phyloP scores from a whole-genome alignment of 2,329 filamentous ascomycete species.

The Fusarium buharicum region DNA sequence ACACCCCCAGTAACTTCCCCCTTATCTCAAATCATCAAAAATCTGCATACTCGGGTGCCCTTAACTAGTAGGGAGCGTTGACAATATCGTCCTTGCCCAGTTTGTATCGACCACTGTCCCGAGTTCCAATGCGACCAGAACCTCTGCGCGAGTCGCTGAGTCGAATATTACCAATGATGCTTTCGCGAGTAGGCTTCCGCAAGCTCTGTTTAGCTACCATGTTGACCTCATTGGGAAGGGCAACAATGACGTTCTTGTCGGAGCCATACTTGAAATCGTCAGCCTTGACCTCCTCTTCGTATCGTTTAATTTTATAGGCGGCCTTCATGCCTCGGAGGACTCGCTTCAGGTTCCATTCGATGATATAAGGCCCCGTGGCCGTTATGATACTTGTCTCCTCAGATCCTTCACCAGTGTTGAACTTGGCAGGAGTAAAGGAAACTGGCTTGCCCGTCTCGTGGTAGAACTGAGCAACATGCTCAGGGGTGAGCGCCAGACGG shows the following conservation, averaged over 20 bases:
- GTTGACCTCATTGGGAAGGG: slow-evolving; percentile 95
- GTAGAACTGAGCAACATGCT: slow-evolving; percentile 96
- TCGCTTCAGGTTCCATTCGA: slow-evolving; percentile 96
- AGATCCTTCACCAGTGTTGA: slow-evolving; percentile 86
- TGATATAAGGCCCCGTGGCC: slow-evolving; percentile 93
- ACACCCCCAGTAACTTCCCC: neutral
- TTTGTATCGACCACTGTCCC: slow-evolving; percentile 72
- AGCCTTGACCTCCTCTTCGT: slow-evolving; percentile 93
- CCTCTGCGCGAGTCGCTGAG: slow-evolving; percentile 61
- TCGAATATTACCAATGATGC: slow-evolving; percentile 75
- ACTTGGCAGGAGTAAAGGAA: slow-evolving; percentile 89
- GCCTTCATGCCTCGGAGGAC: slow-evolving; percentile 82
- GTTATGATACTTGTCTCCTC: slow-evolving; percentile 96
- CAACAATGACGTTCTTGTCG: slow-evolving; percentile 98
- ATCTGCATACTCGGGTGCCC: neutral
- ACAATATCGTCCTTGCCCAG: slow-evolving; percentile 86
- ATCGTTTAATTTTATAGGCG: slow-evolving; percentile 96
- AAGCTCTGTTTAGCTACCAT: slow-evolving; percentile 92
- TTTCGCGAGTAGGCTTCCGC: slow-evolving; percentile 90
- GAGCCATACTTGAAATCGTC: slow-evolving; percentile 98
- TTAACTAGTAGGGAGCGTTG: slow-evolving; percentile 68
- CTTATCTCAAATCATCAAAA: slow-evolving; percentile 1
- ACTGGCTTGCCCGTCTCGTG: slow-evolving; percentile 91
- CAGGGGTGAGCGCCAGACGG: slow-evolving; percentile 86
- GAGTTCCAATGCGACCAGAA: slow-evolving; percentile 62